Conservation (phyloP, 1,139 yeast genomes). For the Hyphopichia fennica region DNA sequence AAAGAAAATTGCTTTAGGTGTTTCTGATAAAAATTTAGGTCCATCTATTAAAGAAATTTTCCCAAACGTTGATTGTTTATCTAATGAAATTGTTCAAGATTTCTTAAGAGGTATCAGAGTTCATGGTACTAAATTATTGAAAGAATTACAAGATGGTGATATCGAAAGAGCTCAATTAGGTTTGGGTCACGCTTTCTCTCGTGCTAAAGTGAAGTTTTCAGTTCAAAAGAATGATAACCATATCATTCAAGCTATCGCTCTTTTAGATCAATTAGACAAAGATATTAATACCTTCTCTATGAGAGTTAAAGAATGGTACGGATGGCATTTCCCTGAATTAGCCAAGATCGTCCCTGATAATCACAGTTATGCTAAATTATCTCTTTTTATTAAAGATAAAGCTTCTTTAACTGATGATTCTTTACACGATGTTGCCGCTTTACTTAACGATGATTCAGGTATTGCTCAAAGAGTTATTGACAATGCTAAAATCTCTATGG, state of each 20-base stretch:
- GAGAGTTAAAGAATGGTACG: constrained; percentile 99
- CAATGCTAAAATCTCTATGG: constrained; percentile 95
- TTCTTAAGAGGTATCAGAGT: constrained; percentile 92
- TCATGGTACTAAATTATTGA: constrained; percentile 84
- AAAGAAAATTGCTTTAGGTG: constrained; percentile 71
- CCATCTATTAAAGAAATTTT: constrained; percentile 91
- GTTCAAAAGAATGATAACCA: constrained; percentile 99
- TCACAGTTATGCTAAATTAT: constrained; percentile 81
- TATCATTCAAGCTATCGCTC: constrained; percentile 97
- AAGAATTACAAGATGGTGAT: constrained; percentile 93
- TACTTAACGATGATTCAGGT: constrained; percentile 91
- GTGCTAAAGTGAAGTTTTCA: constrained; percentile 97
- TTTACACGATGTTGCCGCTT: constrained; percentile 83
- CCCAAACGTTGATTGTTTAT: constrained; percentile 85
- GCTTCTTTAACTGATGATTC: constrained; percentile 78
- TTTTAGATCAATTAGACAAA: constrained; percentile 94
- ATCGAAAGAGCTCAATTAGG: constrained; percentile 98
- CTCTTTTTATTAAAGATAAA: constrained; percentile 84
- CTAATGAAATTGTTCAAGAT: constrained; percentile 93
- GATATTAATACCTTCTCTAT: constrained; percentile 96
- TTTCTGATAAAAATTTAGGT: constrained; percentile 93
- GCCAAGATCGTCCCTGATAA: constrained; percentile 96
- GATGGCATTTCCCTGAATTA: constrained; percentile 99
- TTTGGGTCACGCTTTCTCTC: constrained; percentile 97
- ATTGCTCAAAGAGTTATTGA: constrained; percentile 88